A percentile compares a stretch with the other conserved stretches of the same genome.
These are phyloP conservation scores for Lactarius trivialis DNA, from an alignment of 768 basidiomycete genomes.

Conservation along the genomic window DNA sequence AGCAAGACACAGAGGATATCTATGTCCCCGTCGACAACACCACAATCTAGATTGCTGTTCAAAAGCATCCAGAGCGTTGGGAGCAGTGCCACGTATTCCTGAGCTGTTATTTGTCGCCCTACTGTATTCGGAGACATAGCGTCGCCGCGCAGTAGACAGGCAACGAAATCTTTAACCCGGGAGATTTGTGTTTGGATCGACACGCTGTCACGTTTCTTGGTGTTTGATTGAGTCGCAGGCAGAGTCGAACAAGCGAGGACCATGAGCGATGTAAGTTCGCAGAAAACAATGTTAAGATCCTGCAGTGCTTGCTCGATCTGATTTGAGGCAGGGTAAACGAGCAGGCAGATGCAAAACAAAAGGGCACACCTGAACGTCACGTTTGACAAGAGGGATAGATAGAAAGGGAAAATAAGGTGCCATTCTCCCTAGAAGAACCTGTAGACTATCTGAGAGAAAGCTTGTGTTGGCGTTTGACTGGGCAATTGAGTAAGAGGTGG, in stretches of 20 bases:
- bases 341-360: neutral
- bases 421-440: slow-evolving; percentile 63
- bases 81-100: slow-evolving; percentile 58
- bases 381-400: slow-evolving; percentile 28
- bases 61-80: slow-evolving; percentile 77
- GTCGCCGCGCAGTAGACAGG: slow-evolving; percentile 47
- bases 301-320: slow-evolving; percentile 64
- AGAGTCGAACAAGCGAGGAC: slow-evolving; percentile 33
- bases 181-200: slow-evolving; percentile 26
- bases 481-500: neutral
- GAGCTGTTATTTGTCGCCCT: slow-evolving; percentile 46
- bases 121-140: slow-evolving; percentile 13
- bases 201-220: slow-evolving; percentile 11
- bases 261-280: slow-evolving; percentile 65
- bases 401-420: slow-evolving; percentile 80
- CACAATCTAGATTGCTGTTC: slow-evolving; percentile 31
- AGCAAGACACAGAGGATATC: slow-evolving; percentile 49
- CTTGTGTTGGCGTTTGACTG: slow-evolving; percentile 24
- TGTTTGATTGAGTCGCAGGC: slow-evolving; percentile 20
- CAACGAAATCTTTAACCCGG: slow-evolving; percentile 51
- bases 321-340: slow-evolving; percentile 7
- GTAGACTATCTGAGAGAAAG: slow-evolving; percentile 43
- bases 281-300: slow-evolving; percentile 69
- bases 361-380: slow-evolving; percentile 53
- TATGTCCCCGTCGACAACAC: slow-evolving; percentile 22